Conservation (phyloP, 1,284 basidiomycete species). For the Ceratobasidium sp. region DNA sequence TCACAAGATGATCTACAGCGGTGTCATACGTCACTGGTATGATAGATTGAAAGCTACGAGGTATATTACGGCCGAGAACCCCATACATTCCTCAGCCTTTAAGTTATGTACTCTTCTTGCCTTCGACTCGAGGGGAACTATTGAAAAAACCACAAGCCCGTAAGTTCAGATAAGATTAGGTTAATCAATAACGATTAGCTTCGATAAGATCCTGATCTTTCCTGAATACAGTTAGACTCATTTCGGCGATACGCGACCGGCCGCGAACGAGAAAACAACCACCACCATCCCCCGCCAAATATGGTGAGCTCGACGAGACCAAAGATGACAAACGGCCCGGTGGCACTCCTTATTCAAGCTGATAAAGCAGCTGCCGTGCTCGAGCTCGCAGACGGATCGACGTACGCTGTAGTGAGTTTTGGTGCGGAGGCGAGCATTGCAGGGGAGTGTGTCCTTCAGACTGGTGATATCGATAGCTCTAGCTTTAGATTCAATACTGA, state of each 20-base stretch:
- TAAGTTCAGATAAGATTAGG: slow-evolving; percentile 21
- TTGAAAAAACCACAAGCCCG: neutral
- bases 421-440: slow-evolving; percentile 94
- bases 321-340: neutral
- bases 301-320: slow-evolving; percentile 13
- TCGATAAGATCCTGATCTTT: slow-evolving; percentile 14
- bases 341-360: neutral
- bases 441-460: slow-evolving; percentile 99
- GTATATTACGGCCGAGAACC: neutral
- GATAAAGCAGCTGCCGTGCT: slow-evolving; percentile 72
- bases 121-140: slow-evolving; percentile 40
- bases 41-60: neutral
- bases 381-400: slow-evolving; percentile 92
- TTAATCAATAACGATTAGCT: neutral
- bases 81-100: neutral
- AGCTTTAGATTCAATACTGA: too few species aligned
- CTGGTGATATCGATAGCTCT: too few species aligned
- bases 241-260: slow-evolving; percentile 33
- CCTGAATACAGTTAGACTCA: slow-evolving; percentile 8
- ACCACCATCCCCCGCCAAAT: neutral
- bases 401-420: slow-evolving; percentile 91
- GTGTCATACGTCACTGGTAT: neutral
- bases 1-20: neutral
- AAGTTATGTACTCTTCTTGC: too few species aligned
- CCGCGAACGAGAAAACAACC: slow-evolving; percentile 25